Percentiles rank a stretch among this genome's conserved stretches.
Evolutionary conservation across 768 basidiomycete genomes (phyloP).

Genomic region (Boletus patriciae): DNA sequence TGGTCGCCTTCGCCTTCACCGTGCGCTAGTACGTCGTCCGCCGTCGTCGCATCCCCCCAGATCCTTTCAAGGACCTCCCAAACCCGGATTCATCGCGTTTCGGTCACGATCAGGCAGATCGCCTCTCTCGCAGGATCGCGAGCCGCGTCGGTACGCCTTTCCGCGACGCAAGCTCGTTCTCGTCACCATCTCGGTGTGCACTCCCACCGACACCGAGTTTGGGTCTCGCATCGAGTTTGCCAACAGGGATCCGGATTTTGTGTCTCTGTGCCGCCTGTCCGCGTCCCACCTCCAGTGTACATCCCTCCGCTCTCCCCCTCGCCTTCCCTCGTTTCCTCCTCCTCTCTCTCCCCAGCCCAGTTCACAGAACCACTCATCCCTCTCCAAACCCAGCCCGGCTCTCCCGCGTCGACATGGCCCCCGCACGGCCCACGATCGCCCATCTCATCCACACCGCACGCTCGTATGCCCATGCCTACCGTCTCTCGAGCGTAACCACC

Average conservation of each 20-base stretch:
- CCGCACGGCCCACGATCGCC: slow-evolving; percentile 16
- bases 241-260: not conserved
- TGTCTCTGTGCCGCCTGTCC: slow-evolving; percentile 12
- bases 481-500: slow-evolving; percentile 10
- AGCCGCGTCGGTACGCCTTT: slow-evolving; percentile 8
- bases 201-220: slow-evolving; percentile 25
- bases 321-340: slow-evolving; percentile 7
- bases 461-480: slow-evolving; percentile 18
- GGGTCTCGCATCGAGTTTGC: slow-evolving; percentile 6
- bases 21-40: no score
- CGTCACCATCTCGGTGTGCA: slow-evolving; percentile 18
- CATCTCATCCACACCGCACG: slow-evolving; percentile 19
- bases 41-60: slow-evolving; percentile 4
- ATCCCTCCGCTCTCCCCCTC: slow-evolving; percentile 23
- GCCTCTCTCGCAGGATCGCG: slow-evolving; percentile 10
- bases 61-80: slow-evolving; percentile 16
- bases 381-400: slow-evolving; percentile 11
- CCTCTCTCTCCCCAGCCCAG: slow-evolving; percentile 14
- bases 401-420: slow-evolving; percentile 18
- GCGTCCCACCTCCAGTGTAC: slow-evolving; percentile 24
- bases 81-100: slow-evolving; percentile 3
- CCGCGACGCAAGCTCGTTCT: slow-evolving; percentile 17
- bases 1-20: no score
- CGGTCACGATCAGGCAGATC: slow-evolving; percentile 3
- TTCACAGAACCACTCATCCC: slow-evolving; percentile 15